These are phyloP conservation scores for Yamadazyma mexicana DNA, from an alignment of 1,139 yeast species.

Conservation along the genomic window DNA sequence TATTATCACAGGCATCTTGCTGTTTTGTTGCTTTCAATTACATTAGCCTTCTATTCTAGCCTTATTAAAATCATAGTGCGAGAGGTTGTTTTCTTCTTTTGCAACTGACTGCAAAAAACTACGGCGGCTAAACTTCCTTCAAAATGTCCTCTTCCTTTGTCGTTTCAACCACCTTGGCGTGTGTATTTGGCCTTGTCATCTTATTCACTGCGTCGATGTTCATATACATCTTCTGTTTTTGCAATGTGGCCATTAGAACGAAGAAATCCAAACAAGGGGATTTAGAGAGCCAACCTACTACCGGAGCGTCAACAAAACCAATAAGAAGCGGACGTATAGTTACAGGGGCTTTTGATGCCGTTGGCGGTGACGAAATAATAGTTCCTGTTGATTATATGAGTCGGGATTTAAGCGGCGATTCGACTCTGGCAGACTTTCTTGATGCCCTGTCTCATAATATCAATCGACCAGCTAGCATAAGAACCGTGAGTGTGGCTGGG, in stretches of 20 bases:
- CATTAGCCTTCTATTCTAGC: too few relatives aligned
- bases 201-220: not conserved
- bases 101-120: conserved; percentile 3
- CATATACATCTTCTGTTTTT: conserved; percentile 2
- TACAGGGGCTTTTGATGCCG: not conserved
- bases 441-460: conserved; percentile 2
- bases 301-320: not conserved
- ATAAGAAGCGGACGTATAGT: not conserved
- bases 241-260: conserved; percentile 1
- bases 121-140: conserved; percentile 1
- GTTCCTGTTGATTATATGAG: not conserved
- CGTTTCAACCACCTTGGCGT: conserved; percentile 4
- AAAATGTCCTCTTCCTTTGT: not conserved
- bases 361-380: conserved; percentile 3
- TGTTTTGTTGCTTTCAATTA: too few relatives aligned
- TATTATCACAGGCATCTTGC: too few relatives aligned
- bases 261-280: not conserved
- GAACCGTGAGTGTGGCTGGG: not conserved
- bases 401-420: not conserved
- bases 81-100: not conserved
- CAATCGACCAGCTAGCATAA: not conserved
- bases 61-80: too few relatives aligned
- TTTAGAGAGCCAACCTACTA: not conserved
- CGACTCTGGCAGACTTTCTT: conserved; percentile 1
- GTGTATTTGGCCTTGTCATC: conserved; percentile 1